Evolutionary conservation across 805 yeast species (phyloP).

Genomic region (Metschnikowia rubicola): DNA sequence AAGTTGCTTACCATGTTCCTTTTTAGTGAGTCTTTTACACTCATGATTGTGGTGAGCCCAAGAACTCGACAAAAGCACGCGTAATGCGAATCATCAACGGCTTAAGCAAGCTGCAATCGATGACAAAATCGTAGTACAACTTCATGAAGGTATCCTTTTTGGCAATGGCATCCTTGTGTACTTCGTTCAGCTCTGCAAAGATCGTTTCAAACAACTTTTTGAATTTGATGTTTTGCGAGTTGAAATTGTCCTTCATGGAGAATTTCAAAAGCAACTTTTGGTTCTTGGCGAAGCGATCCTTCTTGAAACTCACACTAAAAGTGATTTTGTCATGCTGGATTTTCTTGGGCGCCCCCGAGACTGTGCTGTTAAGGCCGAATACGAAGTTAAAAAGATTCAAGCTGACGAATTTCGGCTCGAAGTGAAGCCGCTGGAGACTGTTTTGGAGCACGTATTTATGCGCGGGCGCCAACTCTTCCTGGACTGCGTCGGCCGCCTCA

Average conservation of each 20-base stretch:
- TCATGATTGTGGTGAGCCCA: background rate
- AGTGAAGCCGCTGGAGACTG: conserved; percentile 29
- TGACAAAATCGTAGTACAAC: conserved; percentile 38
- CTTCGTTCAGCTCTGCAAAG: conserved; percentile 13
- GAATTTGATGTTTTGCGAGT: conserved; percentile 34
- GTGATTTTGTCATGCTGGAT: conserved; percentile 32
- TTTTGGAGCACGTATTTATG: conserved; percentile 22
- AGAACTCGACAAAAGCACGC: conserved; percentile 21
- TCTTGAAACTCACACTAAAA: conserved; percentile 25
- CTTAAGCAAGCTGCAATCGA: conserved; percentile 24
- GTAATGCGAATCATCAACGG: conserved; percentile 31
- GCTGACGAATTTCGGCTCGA: conserved; percentile 30
- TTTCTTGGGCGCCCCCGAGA: conserved; percentile 28
- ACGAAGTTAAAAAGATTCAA: conserved; percentile 32
- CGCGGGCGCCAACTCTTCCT: conserved; percentile 3
- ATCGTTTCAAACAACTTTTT: conserved; percentile 35
- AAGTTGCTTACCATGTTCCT: background rate
- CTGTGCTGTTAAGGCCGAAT: conserved; percentile 27
- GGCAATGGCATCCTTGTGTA: conserved; percentile 7
- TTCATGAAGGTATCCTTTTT: conserved; percentile 22
- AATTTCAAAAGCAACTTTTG: conserved; percentile 24
- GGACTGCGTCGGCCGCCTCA: conserved; percentile 21
- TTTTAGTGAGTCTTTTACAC: background rate
- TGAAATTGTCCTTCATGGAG: conserved; percentile 37
- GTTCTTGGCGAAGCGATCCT: conserved; percentile 29